These are phyloP conservation scores for Phoma sp. DNA, from an alignment of 2,329 filamentous ascomycete genomes.

Conservation along the genomic window DNA sequence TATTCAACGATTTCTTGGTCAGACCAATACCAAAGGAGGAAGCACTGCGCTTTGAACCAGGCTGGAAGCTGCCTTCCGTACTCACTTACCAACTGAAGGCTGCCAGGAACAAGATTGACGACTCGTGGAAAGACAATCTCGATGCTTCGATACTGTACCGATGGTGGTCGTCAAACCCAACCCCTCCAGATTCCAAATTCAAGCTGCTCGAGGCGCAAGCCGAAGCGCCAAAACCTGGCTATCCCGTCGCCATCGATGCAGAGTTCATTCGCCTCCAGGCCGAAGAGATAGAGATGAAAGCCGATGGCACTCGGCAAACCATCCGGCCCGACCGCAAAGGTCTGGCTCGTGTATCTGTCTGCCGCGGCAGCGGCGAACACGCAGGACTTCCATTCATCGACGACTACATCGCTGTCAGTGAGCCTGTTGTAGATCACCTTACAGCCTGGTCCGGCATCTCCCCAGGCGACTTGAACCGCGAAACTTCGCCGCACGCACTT, in stretches of 20 bases:
- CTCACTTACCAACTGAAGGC: constrained; percentile 85
- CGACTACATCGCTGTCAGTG: constrained; percentile 92
- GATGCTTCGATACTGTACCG: constrained; percentile 86
- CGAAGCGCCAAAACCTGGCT: constrained; percentile 75
- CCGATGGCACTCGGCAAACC: constrained; percentile 89
- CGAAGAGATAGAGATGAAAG: constrained; percentile 95
- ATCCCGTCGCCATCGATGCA: constrained; percentile 88
- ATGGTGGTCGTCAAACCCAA: constrained; percentile 63
- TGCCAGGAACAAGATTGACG: constrained; percentile 82
- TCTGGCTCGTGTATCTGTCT: constrained; percentile 89
- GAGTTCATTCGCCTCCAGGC: constrained; percentile 95
- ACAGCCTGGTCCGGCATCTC: constrained; percentile 94
- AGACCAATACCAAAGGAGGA: constrained; percentile 80
- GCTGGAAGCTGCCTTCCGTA: constrained; percentile 92
- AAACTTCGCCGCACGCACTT: constrained; percentile 80
- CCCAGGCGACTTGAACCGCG: constrained; percentile 81
- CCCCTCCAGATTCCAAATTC: constrained; percentile 63
- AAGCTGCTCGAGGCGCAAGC: constrained; percentile 62
- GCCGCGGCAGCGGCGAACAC: constrained; percentile 78
- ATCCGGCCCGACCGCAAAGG: constrained; percentile 91
- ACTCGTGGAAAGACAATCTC: constrained; percentile 82
- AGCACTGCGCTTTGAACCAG: constrained; percentile 85
- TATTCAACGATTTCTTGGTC: constrained; percentile 98
- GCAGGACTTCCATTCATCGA: constrained; percentile 93
- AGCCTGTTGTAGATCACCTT: constrained; percentile 92